These are phyloP conservation scores for Sugiyamaella castrensis DNA, from an alignment of 1,139 yeast species.

Conservation along the genomic window DNA sequence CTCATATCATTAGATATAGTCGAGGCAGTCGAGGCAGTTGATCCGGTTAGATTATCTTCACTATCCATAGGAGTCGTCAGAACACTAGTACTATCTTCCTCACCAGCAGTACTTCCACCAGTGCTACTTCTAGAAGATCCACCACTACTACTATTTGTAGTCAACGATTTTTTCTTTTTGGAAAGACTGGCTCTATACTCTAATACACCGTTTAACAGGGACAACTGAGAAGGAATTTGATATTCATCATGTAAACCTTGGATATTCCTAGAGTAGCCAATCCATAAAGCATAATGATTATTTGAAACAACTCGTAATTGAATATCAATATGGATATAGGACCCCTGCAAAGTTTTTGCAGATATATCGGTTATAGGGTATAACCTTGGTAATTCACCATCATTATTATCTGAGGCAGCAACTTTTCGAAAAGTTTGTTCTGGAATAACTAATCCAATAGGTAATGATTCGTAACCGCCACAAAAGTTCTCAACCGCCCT, in stretches of 20 bases:
- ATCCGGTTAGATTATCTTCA: constrained; percentile 9
- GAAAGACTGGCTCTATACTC: constrained; percentile 13
- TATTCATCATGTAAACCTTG: constrained; percentile 26
- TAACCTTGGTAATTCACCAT: neutral
- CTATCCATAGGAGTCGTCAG: constrained; percentile 11
- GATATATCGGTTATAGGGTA: constrained; percentile 48
- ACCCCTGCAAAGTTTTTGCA: constrained; percentile 71
- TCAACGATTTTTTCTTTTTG: constrained; percentile 38
- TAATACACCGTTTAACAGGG: constrained; percentile 42
- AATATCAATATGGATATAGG: constrained; percentile 61
- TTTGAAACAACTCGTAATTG: constrained; percentile 70
- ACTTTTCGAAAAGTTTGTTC: constrained; percentile 82
- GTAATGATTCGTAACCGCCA: constrained; percentile 12
- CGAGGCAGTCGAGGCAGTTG: neutral
- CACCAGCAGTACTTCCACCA: constrained; percentile 10
- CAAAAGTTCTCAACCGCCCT: constrained; percentile 21
- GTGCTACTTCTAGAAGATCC: constrained; percentile 21
- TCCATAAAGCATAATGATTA: constrained; percentile 70
- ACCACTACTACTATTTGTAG: constrained; percentile 13
- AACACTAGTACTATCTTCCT: constrained; percentile 1
- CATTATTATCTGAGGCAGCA: constrained; percentile 30
- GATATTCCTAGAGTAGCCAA: constrained; percentile 63
- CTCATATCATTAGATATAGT: no score
- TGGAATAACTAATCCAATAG: constrained; percentile 65
- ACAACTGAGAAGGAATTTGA: constrained; percentile 56